These are phyloP conservation scores for Claviceps africana DNA, from an alignment of 2,329 filamentous ascomycete species.

Conservation along the genomic window DNA sequence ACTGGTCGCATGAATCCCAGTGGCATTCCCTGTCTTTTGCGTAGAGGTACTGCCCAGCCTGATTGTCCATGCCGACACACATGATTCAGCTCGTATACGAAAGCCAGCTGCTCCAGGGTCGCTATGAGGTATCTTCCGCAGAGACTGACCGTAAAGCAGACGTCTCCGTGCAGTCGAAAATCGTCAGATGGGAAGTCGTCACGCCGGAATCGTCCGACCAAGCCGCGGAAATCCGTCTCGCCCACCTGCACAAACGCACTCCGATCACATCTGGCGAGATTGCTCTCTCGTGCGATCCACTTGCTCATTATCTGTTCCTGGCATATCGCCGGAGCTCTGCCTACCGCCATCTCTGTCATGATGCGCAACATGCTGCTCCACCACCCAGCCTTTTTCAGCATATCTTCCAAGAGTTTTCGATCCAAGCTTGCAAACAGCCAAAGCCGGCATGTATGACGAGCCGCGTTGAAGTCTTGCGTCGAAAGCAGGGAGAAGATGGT, in stretches of 20 bases:
- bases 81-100: slow-evolving; percentile 35
- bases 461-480: slow-evolving; percentile 39
- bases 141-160: slow-evolving; percentile 37
- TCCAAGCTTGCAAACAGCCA: slow-evolving; percentile 49
- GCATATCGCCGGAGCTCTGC: slow-evolving; percentile 7
- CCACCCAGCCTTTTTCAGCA: slow-evolving; percentile 44
- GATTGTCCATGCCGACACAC: slow-evolving; percentile 17
- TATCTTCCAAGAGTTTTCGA: slow-evolving; percentile 30
- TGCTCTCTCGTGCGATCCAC: slow-evolving; percentile 27
- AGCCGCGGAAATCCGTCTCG: slow-evolving; percentile 22
- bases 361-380: slow-evolving; percentile 23
- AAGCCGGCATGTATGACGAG: slow-evolving; percentile 41
- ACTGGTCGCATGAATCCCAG: slow-evolving; percentile 26
- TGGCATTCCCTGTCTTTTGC: slow-evolving; percentile 11
- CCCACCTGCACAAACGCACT: slow-evolving; percentile 20
- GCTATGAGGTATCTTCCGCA: slow-evolving; percentile 46
- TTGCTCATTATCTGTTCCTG: slow-evolving; percentile 25
- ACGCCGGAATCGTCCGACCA: slow-evolving; percentile 11
- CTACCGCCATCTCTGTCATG: slow-evolving; percentile 10
- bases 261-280: slow-evolving; percentile 8
- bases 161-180: slow-evolving; percentile 12
- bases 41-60: slow-evolving; percentile 14
- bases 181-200: slow-evolving; percentile 11
- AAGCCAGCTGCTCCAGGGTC: slow-evolving; percentile 37
- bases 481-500: slow-evolving; percentile 20